phyloP scores from a whole-genome alignment of 2,329 filamentous ascomycete genomes.

The Aspergillus chevalieri region DNA sequence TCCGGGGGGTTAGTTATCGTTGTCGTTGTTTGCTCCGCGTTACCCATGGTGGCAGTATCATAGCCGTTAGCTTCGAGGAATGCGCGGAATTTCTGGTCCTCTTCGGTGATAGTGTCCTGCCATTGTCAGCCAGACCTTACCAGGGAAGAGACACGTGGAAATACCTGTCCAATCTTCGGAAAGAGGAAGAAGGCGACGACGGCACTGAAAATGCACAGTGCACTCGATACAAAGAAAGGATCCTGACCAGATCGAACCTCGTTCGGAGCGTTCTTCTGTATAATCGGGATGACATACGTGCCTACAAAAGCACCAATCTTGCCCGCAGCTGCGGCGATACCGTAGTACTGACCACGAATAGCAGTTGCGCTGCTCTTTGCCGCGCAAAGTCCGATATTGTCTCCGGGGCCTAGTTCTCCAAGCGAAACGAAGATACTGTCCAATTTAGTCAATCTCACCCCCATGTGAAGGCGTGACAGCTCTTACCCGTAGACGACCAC shows the following conservation, averaged over 20 bases:
- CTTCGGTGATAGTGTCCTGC: conserved; percentile 71
- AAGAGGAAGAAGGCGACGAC: conserved; percentile 60
- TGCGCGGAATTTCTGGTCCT: conserved; percentile 68
- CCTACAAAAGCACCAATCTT: conserved; percentile 69
- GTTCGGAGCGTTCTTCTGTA: conserved; percentile 52
- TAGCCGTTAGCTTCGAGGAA: conserved; percentile 71
- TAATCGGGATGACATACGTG: conserved; percentile 72
- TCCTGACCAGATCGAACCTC: conserved; percentile 64
- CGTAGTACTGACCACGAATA: conserved; percentile 71
- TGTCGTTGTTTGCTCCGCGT: conserved; percentile 4
- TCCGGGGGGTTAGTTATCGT: conserved; percentile 1
- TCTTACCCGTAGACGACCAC: conserved; percentile 65
- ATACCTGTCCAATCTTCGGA: conserved; percentile 62
- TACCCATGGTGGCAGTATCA: conserved; percentile 59
- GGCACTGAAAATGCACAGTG: conserved; percentile 70
- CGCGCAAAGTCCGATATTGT: conserved; percentile 84
- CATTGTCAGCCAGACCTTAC: conserved; percentile 14
- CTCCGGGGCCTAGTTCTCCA: conserved; percentile 77
- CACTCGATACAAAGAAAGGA: conserved; percentile 79
- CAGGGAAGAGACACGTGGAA: neutral
- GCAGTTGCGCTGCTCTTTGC: conserved; percentile 84
- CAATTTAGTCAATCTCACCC: neutral
- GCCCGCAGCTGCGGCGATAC: conserved; percentile 41
- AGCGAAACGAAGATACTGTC: conserved; percentile 63
- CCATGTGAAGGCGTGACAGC: neutral